Percentiles rank a stretch among this genome's conserved stretches.
Evolutionary conservation across 345 rosid genomes (phyloP).

Genomic region (Syzygium aromaticum): DNA sequence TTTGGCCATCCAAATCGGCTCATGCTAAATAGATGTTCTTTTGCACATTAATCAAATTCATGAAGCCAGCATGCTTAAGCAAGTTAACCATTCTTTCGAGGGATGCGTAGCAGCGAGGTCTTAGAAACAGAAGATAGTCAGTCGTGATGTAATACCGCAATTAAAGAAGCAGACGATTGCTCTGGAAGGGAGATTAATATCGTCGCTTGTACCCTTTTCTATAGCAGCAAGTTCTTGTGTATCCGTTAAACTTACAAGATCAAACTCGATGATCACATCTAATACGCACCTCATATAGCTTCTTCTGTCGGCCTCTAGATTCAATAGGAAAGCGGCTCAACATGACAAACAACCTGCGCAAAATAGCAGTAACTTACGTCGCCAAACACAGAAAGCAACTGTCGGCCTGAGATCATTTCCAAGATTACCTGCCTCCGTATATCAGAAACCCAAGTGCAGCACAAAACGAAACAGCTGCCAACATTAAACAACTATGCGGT

Average conservation of each 20-base stretch:
- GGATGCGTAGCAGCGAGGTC: not conserved
- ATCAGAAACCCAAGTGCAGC: conserved; percentile 69
- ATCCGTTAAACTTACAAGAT: not conserved
- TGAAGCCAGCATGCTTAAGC: not conserved
- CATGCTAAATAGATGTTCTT: not conserved
- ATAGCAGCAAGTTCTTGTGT: not conserved
- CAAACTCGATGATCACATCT: not conserved
- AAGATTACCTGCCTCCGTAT: conserved; percentile 70
- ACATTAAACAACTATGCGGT: not conserved
- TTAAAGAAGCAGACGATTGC: not conserved
- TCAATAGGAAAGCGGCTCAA: conserved; percentile 79
- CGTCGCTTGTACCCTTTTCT: not conserved
- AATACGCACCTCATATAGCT: conserved; percentile 62
- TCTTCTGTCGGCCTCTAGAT: conserved; percentile 78
- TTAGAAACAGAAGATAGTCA: not conserved
- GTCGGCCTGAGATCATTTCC: not conserved
- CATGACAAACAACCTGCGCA: conserved; percentile 58
- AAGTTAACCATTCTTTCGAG: not conserved
- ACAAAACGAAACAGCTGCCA: conserved; percentile 51
- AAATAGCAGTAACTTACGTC: not conserved
- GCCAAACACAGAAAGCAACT: not conserved
- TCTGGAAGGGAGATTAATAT: not conserved
- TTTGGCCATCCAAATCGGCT: not conserved
- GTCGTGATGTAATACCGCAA: not conserved
- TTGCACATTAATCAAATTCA: not conserved